Base-by-base conservation (phyloP, 2,329 filamentous ascomycete genomes). In the Nemania sp. region DNA sequence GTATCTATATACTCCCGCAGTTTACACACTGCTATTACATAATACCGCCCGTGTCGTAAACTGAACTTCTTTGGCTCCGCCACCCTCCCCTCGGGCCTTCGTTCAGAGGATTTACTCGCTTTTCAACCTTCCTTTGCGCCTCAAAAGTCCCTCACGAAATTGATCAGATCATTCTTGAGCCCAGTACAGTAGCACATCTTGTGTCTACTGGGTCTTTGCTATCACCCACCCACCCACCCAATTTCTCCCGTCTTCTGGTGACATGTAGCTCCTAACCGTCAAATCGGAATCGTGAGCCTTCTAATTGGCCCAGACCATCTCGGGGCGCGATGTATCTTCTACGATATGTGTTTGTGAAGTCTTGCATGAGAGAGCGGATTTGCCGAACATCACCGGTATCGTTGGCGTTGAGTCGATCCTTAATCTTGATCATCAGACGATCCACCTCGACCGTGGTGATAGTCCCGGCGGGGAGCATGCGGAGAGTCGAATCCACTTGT, bases 291-390 rank as follows among this genome's bases (percentile, higher is more conserved):
- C 90, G 87, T 20, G 89, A 87, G 21, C 92, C 92, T 77, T 97
- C 92, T 59, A 98, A 79, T 72, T 92, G 85, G 3, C 94, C 94
- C 43, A 98, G 80, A 0, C 94, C 94, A 73, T 98, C 94, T 62
- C 94, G 82, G 6, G 95, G 95, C n/a, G 95, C 94, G 48, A 99
- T 91, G 72, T 99, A 97, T 64, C 96, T 85, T 72, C 96, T 84
- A 52, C 96, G 87, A 76, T 99, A 99, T 32, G 88, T 91, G 74
- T 94, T 96, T 21, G 95, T 98, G 74, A 99, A 99, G 76, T 99
- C 96, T 78, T 98, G 95, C 59, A 99, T 82, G 35, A 97, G 81
- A 25, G 86, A 88, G 39, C 94, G 85, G 55, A 97, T 92, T 77
- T 92, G 92, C 60, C 92, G 83, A 43, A 91, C 75, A 21, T 81